phyloP scores from a whole-genome alignment of 768 basidiomycete species.

The Phylloporus rhodoxanthus region DNA sequence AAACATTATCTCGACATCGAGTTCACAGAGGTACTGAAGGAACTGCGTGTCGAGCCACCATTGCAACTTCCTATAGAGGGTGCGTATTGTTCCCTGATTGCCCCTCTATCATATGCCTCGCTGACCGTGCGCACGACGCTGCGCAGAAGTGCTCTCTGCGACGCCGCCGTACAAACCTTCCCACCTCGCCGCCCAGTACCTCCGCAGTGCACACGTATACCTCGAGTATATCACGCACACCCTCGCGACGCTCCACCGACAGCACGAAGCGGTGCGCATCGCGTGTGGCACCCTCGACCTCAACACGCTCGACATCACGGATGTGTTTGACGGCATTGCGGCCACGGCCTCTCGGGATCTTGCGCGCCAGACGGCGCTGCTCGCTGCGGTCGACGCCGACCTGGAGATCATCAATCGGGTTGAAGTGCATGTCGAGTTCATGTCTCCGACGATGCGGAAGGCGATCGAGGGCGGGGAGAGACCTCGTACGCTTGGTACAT shows the following conservation, averaged over 20 bases:
- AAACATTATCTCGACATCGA: slow-evolving; percentile 72
- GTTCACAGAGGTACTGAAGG: slow-evolving; percentile 56
- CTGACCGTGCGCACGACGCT: not conserved
- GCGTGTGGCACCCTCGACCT: slow-evolving; percentile 69
- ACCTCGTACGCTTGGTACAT: slow-evolving; percentile 69
- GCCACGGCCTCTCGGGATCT: slow-evolving; percentile 54
- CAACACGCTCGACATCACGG: slow-evolving; percentile 63
- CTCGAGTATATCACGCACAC: slow-evolving; percentile 54
- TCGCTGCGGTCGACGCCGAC: slow-evolving; percentile 64
- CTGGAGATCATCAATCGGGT: slow-evolving; percentile 64
- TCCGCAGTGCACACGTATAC: slow-evolving; percentile 58
- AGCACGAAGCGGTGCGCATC: slow-evolving; percentile 66
- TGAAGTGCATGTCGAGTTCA: slow-evolving; percentile 67
- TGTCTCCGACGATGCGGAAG: slow-evolving; percentile 59
- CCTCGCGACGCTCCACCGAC: slow-evolving; percentile 50
- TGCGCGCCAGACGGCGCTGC: slow-evolving; percentile 56
- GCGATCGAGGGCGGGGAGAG: slow-evolving; percentile 68
- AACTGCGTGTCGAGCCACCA: slow-evolving; percentile 54
- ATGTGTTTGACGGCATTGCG: slow-evolving; percentile 63
- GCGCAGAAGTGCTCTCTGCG: slow-evolving; percentile 51
- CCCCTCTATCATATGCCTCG: not conserved
- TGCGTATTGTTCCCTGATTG: slow-evolving; percentile 22
- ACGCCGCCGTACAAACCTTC: slow-evolving; percentile 71
- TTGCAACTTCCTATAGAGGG: slow-evolving; percentile 72
- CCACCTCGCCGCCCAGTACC: slow-evolving; percentile 60